These are phyloP conservation scores for Manihot esculenta DNA, from an alignment of 441 rosid species.

Conservation along the genomic window DNA sequence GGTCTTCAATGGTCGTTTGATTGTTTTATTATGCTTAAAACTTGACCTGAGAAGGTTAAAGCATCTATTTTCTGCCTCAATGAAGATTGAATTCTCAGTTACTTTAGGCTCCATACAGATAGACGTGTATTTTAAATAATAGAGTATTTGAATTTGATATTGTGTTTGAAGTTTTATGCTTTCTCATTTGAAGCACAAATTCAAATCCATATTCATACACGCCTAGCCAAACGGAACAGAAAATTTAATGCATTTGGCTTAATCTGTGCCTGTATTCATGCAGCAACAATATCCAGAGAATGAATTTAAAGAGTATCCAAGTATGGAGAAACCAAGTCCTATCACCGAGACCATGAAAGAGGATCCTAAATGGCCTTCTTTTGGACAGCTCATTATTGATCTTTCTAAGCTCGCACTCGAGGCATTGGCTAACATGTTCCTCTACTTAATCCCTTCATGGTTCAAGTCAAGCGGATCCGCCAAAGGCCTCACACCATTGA, in stretches of 20 bases:
- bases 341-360: constrained; percentile 54
- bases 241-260: constrained; percentile 6
- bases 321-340: constrained; percentile 51
- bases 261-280: constrained; percentile 15
- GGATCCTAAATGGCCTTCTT: constrained; percentile 91
- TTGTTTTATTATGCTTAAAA: neutral
- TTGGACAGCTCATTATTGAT: constrained; percentile 73
- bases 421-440: constrained; percentile 43
- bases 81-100: neutral
- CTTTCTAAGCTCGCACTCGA: constrained; percentile 73
- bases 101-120: neutral
- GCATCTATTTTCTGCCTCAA: constrained; percentile 1
- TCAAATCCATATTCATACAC: no score
- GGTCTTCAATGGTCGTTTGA: neutral
- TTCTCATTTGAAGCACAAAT: no score
- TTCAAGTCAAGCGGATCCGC: constrained; percentile 37
- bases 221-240: no score
- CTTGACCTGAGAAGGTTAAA: constrained; percentile 8
- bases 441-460: constrained; percentile 65
- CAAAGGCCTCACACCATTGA: constrained; percentile 60
- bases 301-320: constrained; percentile 41
- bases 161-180: no score
- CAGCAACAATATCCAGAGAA: constrained; percentile 43
- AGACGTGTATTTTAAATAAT: no score
- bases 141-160: no score